Evolutionary conservation across 177 flowering plant genomes (phyloP), one percentile per base, ranked within the genome.

Genomic region (Tripterygium wilfordii): DNA sequence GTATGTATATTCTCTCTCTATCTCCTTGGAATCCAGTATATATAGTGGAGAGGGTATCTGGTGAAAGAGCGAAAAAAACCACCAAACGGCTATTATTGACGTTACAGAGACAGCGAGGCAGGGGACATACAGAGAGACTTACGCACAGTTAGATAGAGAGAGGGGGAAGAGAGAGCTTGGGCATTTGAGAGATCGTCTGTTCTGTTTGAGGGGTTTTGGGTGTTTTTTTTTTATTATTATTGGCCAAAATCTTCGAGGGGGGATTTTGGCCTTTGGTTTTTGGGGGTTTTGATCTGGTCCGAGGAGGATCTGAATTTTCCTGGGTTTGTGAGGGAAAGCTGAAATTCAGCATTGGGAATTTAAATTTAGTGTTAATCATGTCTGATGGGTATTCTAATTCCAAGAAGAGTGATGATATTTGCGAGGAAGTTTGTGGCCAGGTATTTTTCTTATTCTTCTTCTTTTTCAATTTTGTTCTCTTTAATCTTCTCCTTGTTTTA

Each of bases 331-430:
- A 28, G 49, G 7, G 26, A 18, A 14, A n/a, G 3, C 8, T 9
- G n/a, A 17, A 36, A 8, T 5, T 26, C 13, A 25, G 25, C 17
- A 46, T 23, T 10, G 35, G 39, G 32, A 18, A 4, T 41, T 32
- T 38, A 5, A n/a, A 33, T 30, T 38, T 40, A 10, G 13, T 36
- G 1, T 31, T 46, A 44, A 57, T 42, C 63, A 77, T 75, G 85
- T 41, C 78, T 48, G 85, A 79, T 53, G 82, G 68, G 54, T 83
- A 83, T 42, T 75, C 67, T 36, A 50, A 28, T 49, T 80, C 78
- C 21, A 84, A 82, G 76, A 84, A 84, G 64, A 72, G 77, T 31
- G 88, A 84, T 63, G 88, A 74, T 67, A 66, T 79, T n/a, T 84
- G 86, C 49, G 75, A 69, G 20, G 80, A 72, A 7, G 77, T 82